Evolutionary conservation across 352 stramenopile genomes (phyloP).

Genomic region (Peronospora farinosa): DNA sequence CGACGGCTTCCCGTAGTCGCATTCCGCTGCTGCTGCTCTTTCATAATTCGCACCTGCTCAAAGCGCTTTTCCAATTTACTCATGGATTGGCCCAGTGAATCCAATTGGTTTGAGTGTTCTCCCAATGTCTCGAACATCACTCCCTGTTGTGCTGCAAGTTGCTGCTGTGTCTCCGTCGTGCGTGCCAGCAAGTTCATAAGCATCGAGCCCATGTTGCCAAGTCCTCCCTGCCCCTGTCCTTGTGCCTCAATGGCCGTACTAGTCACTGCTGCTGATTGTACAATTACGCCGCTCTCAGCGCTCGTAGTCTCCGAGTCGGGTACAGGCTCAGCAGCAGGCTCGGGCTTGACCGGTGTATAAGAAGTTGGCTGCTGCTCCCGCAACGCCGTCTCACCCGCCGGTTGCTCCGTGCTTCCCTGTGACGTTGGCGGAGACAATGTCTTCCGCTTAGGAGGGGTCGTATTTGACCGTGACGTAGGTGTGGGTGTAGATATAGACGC

Average conservation of each 20-base stretch:
- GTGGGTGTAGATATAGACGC: slow-evolving; percentile 15
- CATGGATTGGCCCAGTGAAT: slow-evolving; percentile 70
- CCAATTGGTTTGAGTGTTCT: slow-evolving; percentile 75
- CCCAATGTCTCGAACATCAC: slow-evolving; percentile 85
- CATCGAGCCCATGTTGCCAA: slow-evolving; percentile 85
- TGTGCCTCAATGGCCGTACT: slow-evolving; percentile 65
- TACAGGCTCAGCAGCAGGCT: slow-evolving; percentile 11
- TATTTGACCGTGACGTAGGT: slow-evolving; percentile 23
- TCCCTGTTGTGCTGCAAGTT: slow-evolving; percentile 75
- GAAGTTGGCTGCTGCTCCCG: slow-evolving; percentile 37
- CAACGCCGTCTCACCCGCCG: slow-evolving; percentile 49
- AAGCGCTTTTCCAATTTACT: slow-evolving; percentile 68
- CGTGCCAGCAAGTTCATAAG: slow-evolving; percentile 82
- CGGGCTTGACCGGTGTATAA: slow-evolving; percentile 29
- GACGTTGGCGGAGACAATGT: slow-evolving; percentile 24
- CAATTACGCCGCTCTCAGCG: slow-evolving; percentile 36
- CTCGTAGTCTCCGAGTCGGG: slow-evolving; percentile 15
- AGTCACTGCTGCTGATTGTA: slow-evolving; percentile 32
- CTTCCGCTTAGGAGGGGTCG: slow-evolving; percentile 16
- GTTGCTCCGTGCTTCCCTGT: slow-evolving; percentile 33
- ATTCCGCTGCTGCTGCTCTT: slow-evolving; percentile 31
- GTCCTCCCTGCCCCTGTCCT: slow-evolving; percentile 47
- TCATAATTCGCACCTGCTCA: slow-evolving; percentile 74
- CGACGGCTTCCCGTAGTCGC: slow-evolving; percentile 19
- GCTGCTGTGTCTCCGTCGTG: slow-evolving; percentile 82